Evolutionary conservation across 345 rosid species (phyloP).

Genomic region (Salix brachista): DNA sequence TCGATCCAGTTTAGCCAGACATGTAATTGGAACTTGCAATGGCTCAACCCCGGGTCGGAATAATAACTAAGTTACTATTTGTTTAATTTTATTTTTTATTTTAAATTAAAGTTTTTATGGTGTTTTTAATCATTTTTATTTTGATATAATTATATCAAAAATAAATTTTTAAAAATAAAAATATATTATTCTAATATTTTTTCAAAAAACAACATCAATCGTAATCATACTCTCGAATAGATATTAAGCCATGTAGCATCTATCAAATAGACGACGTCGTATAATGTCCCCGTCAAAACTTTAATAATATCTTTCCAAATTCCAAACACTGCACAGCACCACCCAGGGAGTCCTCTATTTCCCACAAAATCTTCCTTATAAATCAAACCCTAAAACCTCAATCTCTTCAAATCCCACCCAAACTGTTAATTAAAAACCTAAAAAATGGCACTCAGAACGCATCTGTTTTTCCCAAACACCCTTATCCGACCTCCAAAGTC

Average conservation of each 20-base stretch:
- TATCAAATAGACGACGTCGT: neutral
- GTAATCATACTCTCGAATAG: too few species aligned
- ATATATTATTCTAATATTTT: too few species aligned
- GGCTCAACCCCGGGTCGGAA: too few species aligned
- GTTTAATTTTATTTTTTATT: too few species aligned
- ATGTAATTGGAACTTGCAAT: too few species aligned
- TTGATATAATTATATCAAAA: too few species aligned
- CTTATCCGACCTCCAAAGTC: slow-evolving; percentile 9
- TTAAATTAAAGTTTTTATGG: too few species aligned
- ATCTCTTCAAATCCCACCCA: neutral
- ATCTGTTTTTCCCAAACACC: slow-evolving; percentile 23
- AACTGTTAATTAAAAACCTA: neutral
- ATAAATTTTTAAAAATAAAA: too few species aligned
- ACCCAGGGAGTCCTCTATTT: neutral
- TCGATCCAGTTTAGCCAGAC: too few species aligned
- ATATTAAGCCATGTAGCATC: neutral
- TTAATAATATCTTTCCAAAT: neutral
- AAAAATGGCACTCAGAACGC: slow-evolving; percentile 41
- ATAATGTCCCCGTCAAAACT: neutral
- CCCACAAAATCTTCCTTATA: neutral
- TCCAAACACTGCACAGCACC: neutral
- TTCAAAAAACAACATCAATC: too few species aligned
- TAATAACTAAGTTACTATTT: too few species aligned
- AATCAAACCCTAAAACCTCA: neutral
- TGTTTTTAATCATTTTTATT: too few species aligned